Evolutionary conservation across 2,329 filamentous ascomycete species (phyloP).

Genomic region (Sporothrix curviconia): DNA sequence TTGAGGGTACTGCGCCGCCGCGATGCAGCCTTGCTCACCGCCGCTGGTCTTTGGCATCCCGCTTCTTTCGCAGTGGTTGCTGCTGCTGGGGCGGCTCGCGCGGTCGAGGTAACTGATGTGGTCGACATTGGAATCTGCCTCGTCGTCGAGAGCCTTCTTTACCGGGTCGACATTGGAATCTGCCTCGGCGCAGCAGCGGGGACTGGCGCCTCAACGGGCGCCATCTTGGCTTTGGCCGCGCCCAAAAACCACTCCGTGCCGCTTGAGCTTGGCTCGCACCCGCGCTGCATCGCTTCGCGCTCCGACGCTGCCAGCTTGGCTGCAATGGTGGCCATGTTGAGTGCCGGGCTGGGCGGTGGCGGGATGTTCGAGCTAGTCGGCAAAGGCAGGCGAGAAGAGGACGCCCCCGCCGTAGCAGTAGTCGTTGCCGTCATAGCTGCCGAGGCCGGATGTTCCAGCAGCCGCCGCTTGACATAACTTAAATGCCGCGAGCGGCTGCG

Average conservation of each 20-base stretch:
- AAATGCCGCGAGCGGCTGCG: slow-evolving; percentile 19
- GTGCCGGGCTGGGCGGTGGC: slow-evolving; percentile 46
- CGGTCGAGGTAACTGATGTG: not conserved
- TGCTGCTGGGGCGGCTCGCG: slow-evolving; percentile 11
- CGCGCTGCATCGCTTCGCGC: slow-evolving; percentile 55
- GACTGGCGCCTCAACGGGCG: not conserved
- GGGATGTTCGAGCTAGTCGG: slow-evolving; percentile 22
- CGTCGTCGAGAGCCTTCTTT: slow-evolving; percentile 7
- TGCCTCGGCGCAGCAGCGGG: not conserved
- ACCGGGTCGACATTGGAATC: slow-evolving; percentile 13
- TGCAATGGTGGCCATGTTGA: slow-evolving; percentile 56
- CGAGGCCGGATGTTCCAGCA: too few species aligned
- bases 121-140: not conserved
- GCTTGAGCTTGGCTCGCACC: slow-evolving; percentile 57
- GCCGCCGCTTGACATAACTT: too few species aligned
- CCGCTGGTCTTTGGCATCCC: slow-evolving; percentile 30
- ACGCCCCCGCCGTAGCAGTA: slow-evolving; percentile 1
- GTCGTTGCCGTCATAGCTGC: slow-evolving; percentile 16
- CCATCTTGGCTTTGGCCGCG: not conserved
- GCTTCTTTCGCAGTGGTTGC: slow-evolving; percentile 41
- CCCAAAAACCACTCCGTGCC: slow-evolving; percentile 29
- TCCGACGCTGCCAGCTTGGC: slow-evolving; percentile 60
- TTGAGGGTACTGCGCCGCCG: slow-evolving; percentile 68
- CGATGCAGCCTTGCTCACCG: slow-evolving; percentile 50
- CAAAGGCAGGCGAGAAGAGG: slow-evolving; percentile 18